Base-by-base conservation (phyloP, 768 basidiomycete genomes). In the Agaricus blazei region DNA sequence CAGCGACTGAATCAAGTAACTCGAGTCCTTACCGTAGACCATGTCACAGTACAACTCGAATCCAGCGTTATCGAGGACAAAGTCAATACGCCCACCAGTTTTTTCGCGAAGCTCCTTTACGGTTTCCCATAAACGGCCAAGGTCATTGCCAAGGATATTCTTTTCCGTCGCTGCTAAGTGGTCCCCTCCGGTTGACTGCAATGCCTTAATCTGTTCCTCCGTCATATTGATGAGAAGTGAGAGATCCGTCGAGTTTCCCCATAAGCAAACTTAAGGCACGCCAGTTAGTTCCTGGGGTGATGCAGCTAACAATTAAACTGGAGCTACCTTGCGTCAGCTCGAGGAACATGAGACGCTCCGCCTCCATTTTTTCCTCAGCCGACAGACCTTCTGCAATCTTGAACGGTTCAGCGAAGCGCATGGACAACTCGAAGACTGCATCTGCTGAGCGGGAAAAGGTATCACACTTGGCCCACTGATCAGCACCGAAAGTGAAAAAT, bases 101-200 rank as follows among this genome's bases (percentile, higher is more conserved):
- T 83, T 84, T 52, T 80, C 77, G 48, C 83, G 81, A 46, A 93
- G 76, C 7, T 77, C 77, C 63, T 84, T 84, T 48, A 93, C 83
- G 55, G 81, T 72, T 19, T 87, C 81, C 90, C 92, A 94, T 8
- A 93, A 71, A 19, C 79, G 69, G 41, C 71, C 66, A 58, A 91
- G 74, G 65, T 93, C 77, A 70, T 97, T 96, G 36, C 93, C 94
- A 29, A 97, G 77, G 60, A 97, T 97, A 62, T 97, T 97, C 74
- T 95, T 94, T 72, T 96, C 93, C 1, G 95, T 94, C 1, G 93
- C 91, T 2, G 94, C 94, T 44, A 98, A 84, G 58, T 92, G 84
- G 45, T 93, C 95, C n/a, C 93, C 93, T 9, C 94, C 95, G 15
- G 94, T 96, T 12, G 93, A 94, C 67, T 98, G 95, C n/a, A 97